Evolutionary conservation across 805 yeast species (phyloP).

Genomic region (Torulaspora franciscae): DNA sequence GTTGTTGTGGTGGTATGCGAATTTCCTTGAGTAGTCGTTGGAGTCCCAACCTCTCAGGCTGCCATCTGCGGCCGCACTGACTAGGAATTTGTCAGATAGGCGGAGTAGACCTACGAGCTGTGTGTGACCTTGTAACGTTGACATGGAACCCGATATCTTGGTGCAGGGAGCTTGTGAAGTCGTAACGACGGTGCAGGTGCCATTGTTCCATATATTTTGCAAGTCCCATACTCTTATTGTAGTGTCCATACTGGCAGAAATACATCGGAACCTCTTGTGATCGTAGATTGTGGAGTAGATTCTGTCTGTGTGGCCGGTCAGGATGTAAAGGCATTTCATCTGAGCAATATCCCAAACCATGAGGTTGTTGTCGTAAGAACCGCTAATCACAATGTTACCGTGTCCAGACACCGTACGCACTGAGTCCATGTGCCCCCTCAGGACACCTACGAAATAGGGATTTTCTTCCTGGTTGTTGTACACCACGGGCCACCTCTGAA

Average conservation of each 20-base stretch:
- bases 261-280: conserved; percentile 67
- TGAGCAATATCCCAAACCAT: conserved; percentile 87
- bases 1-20: conserved; percentile 66
- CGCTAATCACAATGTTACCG: conserved; percentile 79
- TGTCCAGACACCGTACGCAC: conserved; percentile 86
- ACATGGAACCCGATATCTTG: conserved; percentile 37
- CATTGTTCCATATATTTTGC: conserved; percentile 58
- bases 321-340: conserved; percentile 64
- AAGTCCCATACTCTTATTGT: conserved; percentile 88
- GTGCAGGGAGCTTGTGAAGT: conserved; percentile 26
- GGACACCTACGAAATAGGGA: conserved; percentile 62
- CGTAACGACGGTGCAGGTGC: conserved; percentile 24
- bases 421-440: conserved; percentile 71
- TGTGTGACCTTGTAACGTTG: conserved; percentile 79
- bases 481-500: conserved; percentile 41
- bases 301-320: conserved; percentile 79
- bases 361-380: conserved; percentile 84
- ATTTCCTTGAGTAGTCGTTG: conserved; percentile 57
- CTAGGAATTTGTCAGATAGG: conserved; percentile 67
- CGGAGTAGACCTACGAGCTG: conserved; percentile 85
- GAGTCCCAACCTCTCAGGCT: conserved; percentile 93
- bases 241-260: conserved; percentile 88
- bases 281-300: conserved; percentile 89
- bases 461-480: conserved; percentile 38
- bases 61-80: conserved; percentile 94